phyloP scores from a whole-genome alignment of 371 early-diverging fungal species.

The Zychaea mexicana region DNA sequence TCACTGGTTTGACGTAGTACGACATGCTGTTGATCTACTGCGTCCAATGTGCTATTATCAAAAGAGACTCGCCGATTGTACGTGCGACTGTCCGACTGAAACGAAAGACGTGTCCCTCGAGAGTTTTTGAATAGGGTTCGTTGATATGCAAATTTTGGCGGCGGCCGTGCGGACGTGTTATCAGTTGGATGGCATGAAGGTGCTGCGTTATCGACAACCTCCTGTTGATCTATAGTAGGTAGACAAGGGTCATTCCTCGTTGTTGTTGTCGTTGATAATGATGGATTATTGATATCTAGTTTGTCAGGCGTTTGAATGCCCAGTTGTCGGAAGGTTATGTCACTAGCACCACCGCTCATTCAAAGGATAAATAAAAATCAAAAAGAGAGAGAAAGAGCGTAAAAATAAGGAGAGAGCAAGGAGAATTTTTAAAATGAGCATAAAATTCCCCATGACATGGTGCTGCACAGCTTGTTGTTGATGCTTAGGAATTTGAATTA shows the following conservation, averaged over 20 bases:
- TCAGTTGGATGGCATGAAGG: neutral
- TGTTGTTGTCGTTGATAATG: no score
- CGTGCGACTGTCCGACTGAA: constrained; percentile 46
- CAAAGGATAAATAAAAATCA: no score
- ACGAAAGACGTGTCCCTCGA: constrained; percentile 1
- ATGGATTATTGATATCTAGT: no score
- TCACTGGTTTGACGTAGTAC: constrained; percentile 20
- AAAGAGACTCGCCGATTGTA: constrained; percentile 31
- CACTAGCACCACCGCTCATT: no score
- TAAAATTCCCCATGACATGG: no score
- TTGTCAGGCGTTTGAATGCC: no score
- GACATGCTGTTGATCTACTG: constrained; percentile 15
- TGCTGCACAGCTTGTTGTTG: no score
- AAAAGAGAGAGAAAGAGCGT: neutral
- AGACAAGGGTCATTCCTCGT: no score
- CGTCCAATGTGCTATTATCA: constrained; percentile 22
- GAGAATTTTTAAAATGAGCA: neutral
- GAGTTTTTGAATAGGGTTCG: neutral
- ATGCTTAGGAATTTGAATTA: neutral
- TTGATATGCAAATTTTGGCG: neutral
- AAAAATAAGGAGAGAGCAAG: neutral
- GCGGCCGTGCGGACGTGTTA: constrained; percentile 19
- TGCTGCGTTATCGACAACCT: no score
- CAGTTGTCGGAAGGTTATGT: constrained; percentile 53
- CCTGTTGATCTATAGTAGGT: no score